A percentile compares a stretch with the other conserved stretches of the same genome.
phyloP scores from a whole-genome alignment of 345 rosid genomes.

The Euphorbia lathyris region DNA sequence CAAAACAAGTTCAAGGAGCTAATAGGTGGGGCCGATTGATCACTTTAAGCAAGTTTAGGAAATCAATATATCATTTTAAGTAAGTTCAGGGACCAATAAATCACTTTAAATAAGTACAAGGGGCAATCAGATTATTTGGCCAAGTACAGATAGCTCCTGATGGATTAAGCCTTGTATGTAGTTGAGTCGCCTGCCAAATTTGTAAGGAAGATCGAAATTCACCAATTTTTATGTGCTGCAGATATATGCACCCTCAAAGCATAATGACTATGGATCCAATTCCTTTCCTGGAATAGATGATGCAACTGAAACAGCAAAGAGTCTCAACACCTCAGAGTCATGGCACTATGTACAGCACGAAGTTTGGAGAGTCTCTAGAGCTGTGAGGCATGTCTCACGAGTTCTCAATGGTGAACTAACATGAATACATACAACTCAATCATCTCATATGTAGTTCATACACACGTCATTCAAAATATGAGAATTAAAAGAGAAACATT shows the following conservation, averaged over 20 bases:
- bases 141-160: too few relatives aligned
- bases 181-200: neutral
- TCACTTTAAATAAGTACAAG: too few relatives aligned
- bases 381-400: constrained; percentile 53
- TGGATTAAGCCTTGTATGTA: too few relatives aligned
- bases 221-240: constrained; percentile 23
- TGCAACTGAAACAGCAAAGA: constrained; percentile 59
- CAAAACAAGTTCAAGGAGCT: too few relatives aligned
- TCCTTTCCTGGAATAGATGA: constrained; percentile 77
- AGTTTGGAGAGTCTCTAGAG: constrained; percentile 83
- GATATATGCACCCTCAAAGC: constrained; percentile 73
- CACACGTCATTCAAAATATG: neutral
- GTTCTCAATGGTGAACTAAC: constrained; percentile 64
- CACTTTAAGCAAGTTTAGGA: too few relatives aligned
- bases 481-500: neutral
- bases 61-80: too few relatives aligned
- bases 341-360: constrained; percentile 73
- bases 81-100: too few relatives aligned
- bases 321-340: constrained; percentile 40
- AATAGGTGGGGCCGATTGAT: too few relatives aligned
- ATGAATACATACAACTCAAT: constrained; percentile 27
- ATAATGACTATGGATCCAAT: constrained; percentile 68
- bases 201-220: neutral
- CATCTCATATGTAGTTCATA: neutral
- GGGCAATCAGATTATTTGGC: too few relatives aligned